A percentile compares a stretch with the other conserved stretches of the same genome.
Conservation (phyloP, 306 rosid species). For the Quercus bicolor region DNA sequence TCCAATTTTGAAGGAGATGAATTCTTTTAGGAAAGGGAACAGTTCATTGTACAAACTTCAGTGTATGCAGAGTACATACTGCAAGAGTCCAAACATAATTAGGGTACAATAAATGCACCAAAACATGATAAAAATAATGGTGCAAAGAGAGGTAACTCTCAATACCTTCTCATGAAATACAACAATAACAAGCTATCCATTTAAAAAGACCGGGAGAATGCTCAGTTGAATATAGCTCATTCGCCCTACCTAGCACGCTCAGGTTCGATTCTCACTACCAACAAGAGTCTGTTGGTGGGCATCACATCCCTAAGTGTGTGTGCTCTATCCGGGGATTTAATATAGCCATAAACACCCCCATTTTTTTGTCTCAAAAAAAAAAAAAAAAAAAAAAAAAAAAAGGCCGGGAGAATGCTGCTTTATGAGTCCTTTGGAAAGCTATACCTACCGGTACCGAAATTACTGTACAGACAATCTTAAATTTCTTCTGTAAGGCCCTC, state of each 20-base stretch:
- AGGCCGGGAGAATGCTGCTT: constrained; percentile 42
- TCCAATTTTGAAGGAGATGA: not conserved
- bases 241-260: too few relatives aligned
- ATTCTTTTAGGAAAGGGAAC: not conserved
- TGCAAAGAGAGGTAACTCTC: not conserved
- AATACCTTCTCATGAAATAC: constrained; percentile 1
- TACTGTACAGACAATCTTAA: not conserved
- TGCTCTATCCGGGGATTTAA: too few relatives aligned
- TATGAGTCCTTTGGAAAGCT: constrained; percentile 32
- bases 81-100: not conserved
- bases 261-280: too few relatives aligned
- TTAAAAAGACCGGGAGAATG: constrained; percentile 51
- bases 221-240: too few relatives aligned
- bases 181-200: constrained; percentile 38
- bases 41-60: not conserved
- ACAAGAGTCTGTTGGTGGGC: too few relatives aligned
- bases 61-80: not conserved
- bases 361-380: too few relatives aligned
- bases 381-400: too few relatives aligned
- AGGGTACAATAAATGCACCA: not conserved
- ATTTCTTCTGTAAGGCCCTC: constrained; percentile 22
- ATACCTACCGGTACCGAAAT: not conserved
- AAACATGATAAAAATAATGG: not conserved
- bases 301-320: too few relatives aligned
- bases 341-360: too few relatives aligned